phyloP scores from a whole-genome alignment of 2,329 filamentous ascomycete species.

The Sclerotinia minor region DNA sequence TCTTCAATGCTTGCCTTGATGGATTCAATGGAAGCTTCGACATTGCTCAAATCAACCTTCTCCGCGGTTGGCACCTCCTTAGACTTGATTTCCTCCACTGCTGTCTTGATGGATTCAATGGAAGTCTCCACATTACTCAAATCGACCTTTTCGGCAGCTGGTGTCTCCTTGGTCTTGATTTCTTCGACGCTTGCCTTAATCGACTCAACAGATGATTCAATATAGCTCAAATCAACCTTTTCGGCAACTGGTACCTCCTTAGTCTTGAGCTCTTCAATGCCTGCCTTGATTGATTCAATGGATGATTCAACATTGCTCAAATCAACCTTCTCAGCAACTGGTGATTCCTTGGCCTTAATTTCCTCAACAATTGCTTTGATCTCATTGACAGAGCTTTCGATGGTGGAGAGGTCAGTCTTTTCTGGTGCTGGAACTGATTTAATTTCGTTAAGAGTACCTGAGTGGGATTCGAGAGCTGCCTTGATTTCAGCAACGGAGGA shows the following conservation, averaged over 20 bases:
- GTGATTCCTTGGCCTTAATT: slow-evolving; percentile 30
- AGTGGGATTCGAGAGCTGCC: slow-evolving; percentile 25
- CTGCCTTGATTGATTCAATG: slow-evolving; percentile 18
- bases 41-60: not conserved
- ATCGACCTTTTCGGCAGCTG: slow-evolving; percentile 27
- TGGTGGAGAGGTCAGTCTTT: slow-evolving; percentile 28
- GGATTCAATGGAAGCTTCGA: not conserved
- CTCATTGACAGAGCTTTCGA: slow-evolving; percentile 27
- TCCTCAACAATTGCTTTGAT: slow-evolving; percentile 25
- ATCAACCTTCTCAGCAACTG: slow-evolving; percentile 29
- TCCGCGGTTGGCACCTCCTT: slow-evolving; percentile 25
- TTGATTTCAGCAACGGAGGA: slow-evolving; percentile 23
- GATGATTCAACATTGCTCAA: slow-evolving; percentile 27
- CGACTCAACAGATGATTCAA: slow-evolving; percentile 29
- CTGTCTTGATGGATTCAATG: slow-evolving; percentile 8
- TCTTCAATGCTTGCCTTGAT: slow-evolving; percentile 26
- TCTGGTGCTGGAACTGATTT: slow-evolving; percentile 27
- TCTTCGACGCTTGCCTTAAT: slow-evolving; percentile 28
- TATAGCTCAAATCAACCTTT: slow-evolving; percentile 29
- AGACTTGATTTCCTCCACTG: slow-evolving; percentile 30
- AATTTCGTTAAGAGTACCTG: slow-evolving; percentile 27
- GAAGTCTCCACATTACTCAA: slow-evolving; percentile 24
- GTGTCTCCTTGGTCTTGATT: slow-evolving; percentile 29
- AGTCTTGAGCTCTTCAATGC: slow-evolving; percentile 32
- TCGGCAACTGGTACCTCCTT: slow-evolving; percentile 28